A percentile compares a stretch with the other conserved stretches of the same genome.
Evolutionary conservation across 2,329 filamentous ascomycete genomes (phyloP).

Genomic region (Fusarium sublunatum): DNA sequence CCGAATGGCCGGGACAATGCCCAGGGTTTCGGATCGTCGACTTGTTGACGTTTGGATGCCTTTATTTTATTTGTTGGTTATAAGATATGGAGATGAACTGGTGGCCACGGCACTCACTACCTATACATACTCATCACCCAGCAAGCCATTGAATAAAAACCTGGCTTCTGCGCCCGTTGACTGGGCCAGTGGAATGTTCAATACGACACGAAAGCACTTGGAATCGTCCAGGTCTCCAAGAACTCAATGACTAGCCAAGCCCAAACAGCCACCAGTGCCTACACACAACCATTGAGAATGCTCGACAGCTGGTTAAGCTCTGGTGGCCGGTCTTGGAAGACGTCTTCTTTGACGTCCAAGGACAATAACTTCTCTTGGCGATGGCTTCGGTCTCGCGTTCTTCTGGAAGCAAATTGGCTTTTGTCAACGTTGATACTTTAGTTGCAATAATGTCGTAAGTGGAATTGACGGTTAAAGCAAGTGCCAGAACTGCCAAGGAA

Average conservation of each 20-base stretch:
- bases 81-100: background rate
- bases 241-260: conserved; percentile 24
- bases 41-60: background rate
- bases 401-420: conserved; percentile 18
- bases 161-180: conserved; percentile 8
- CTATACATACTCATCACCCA: background rate
- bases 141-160: background rate
- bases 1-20: conserved; percentile 1
- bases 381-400: background rate
- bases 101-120: background rate
- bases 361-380: conserved; percentile 2
- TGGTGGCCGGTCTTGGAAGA: conserved; percentile 2
- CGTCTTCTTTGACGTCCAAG: conserved; percentile 6
- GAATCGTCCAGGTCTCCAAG: background rate
- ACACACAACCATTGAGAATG: conserved; percentile 13
- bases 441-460: conserved; percentile 8
- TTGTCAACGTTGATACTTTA: background rate
- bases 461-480: conserved; percentile 13
- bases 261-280: conserved; percentile 19
- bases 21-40: conserved; percentile 1
- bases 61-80: background rate
- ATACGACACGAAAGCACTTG: conserved; percentile 2
- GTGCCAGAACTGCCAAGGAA: conserved; percentile 20
- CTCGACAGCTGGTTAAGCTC: conserved; percentile 8
- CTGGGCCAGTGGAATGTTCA: conserved; percentile 21